Base-by-base conservation (phyloP, 345 rosid species). In the Gynandropsis gynandra region DNA sequence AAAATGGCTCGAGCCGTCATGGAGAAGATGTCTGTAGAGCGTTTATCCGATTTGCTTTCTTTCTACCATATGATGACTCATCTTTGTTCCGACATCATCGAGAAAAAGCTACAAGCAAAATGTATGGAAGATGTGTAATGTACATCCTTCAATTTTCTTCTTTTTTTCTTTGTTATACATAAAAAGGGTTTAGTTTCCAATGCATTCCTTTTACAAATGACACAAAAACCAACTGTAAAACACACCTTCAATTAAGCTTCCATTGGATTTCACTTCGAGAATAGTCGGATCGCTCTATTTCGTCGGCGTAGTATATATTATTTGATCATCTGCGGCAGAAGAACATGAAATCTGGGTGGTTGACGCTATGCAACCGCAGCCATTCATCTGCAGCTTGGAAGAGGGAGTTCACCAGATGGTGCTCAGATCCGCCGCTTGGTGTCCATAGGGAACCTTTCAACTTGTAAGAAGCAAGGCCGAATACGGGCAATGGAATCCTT, bases 391-490 rank as follows among this genome's bases (percentile, higher is more conserved):
- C 98, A 15, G 64, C 81, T 67, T 55, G 78, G 54, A 64, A 53
- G 44, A 92, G 80, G 29, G 71, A 72, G 56, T 65, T 74, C 0
- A 68, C 68, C 29, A 79, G 67, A 52, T 61, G 80, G 39, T 55
- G 49, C 18, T 80, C 93, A 16, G 56, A 50, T 9, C 67, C 74
- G n/a, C 72, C 78, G 19, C 53, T 74, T 12, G 74, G 76, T 40
- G 76, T 85, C 95, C 98, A 85, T 61, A 87, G 70, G 17, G 95
- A 77, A 19, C 82, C 86, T 74, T 73, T 77, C 56, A 84, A 74
- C 74, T 85, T 92, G 63, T 85, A 85, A 15, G 89, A 76, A 31
- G 95, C 95, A 16, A 92, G 88, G 50, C 88, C 96, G 44, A 79
- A 79, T 16, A 77, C 74, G 8, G 81, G 82, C 62, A 92, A 63